Conservation (phyloP, 306 rosid species). For the Citrullus mucosospermus region DNA sequence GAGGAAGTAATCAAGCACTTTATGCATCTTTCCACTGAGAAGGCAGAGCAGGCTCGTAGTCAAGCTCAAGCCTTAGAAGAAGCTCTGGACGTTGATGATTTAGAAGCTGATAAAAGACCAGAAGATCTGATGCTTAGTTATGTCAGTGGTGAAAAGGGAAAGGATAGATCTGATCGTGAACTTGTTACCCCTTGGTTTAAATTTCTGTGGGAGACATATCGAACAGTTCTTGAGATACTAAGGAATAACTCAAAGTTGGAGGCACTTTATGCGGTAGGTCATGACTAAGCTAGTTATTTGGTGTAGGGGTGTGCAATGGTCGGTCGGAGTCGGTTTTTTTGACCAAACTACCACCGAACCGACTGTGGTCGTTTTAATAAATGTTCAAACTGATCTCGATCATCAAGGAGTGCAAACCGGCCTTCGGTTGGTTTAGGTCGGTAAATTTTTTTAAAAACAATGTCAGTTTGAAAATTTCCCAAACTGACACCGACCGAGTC, state of each 20-base stretch:
- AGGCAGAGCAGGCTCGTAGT: slow-evolving; percentile 93
- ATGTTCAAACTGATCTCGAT: too few species aligned
- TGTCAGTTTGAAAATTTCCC: too few species aligned
- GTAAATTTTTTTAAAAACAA: too few species aligned
- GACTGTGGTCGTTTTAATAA: too few species aligned
- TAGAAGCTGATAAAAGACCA: slow-evolving; percentile 94
- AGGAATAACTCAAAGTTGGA: slow-evolving; percentile 93
- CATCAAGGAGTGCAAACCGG: too few species aligned
- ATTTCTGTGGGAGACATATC: slow-evolving; percentile 90
- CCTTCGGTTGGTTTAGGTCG: too few species aligned
- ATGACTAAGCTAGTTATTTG: background rate
- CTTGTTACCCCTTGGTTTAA: slow-evolving; percentile 97
- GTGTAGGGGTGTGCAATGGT: too few species aligned
- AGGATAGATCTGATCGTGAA: slow-evolving; percentile 87
- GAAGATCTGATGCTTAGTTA: slow-evolving; percentile 92
- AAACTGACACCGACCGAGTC: too few species aligned
- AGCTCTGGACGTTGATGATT: slow-evolving; percentile 92
- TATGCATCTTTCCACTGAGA: slow-evolving; percentile 92
- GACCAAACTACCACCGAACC: too few species aligned
- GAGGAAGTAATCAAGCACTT: slow-evolving; percentile 98
- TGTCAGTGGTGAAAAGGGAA: slow-evolving; percentile 97
- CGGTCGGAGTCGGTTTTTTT: too few species aligned
- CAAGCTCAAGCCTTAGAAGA: slow-evolving; percentile 94
- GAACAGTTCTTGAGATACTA: slow-evolving; percentile 89
- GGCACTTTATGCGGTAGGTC: slow-evolving; percentile 80